Conservation (phyloP, 2,329 filamentous ascomycete species). For the Claviceps humidiphila region DNA sequence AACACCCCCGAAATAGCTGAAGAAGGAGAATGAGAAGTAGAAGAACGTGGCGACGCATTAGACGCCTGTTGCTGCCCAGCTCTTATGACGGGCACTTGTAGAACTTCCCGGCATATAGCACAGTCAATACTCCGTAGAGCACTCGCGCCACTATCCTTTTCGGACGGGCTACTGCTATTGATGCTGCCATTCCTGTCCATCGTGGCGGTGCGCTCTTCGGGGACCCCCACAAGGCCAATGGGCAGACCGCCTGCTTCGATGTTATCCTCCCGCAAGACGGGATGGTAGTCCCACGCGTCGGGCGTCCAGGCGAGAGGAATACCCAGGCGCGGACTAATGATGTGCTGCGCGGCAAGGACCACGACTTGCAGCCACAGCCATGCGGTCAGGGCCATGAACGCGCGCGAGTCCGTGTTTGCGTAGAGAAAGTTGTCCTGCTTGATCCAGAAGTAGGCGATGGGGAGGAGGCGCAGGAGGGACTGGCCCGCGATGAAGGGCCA, state of each 20-base stretch:
- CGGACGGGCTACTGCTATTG: background rate
- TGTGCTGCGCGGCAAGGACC: conserved; percentile 65
- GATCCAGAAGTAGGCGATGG: conserved; percentile 77
- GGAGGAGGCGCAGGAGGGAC: conserved; percentile 62
- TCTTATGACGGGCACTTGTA: conserved; percentile 74
- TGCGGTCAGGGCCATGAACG: conserved; percentile 45
- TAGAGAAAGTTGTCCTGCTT: conserved; percentile 70
- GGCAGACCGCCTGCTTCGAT: conserved; percentile 68
- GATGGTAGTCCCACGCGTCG: conserved; percentile 92
- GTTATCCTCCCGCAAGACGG: conserved; percentile 69
- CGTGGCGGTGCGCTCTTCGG: conserved; percentile 3
- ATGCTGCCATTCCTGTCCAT: background rate
- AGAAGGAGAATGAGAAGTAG: background rate
- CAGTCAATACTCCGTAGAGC: conserved; percentile 56
- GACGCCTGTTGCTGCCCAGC: conserved; percentile 27
- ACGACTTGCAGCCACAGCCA: conserved; percentile 87
- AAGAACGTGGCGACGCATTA: background rate
- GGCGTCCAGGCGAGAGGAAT: conserved; percentile 55
- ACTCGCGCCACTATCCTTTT: conserved; percentile 6
- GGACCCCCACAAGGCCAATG: conserved; percentile 46
- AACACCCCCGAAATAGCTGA: conserved; percentile 54
- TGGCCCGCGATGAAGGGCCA: conserved; percentile 87
- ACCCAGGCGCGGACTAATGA: conserved; percentile 80
- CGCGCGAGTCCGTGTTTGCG: conserved; percentile 51
- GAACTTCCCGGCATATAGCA: conserved; percentile 82